phyloP scores from a whole-genome alignment of 2,329 filamentous ascomycete species.

The Alternaria ethzedia region DNA sequence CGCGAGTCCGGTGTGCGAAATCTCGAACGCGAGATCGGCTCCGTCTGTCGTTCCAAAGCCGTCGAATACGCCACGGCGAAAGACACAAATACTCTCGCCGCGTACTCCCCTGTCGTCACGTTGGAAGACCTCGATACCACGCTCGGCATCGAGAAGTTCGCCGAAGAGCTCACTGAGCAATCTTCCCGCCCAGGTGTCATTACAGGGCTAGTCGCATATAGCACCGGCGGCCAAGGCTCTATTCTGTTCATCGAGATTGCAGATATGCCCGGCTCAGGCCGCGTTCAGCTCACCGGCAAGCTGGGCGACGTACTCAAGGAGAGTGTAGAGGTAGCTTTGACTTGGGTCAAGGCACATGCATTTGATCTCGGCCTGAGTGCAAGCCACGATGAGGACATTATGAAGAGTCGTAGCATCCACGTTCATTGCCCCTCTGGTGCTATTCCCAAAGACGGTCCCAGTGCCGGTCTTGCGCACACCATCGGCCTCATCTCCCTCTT shows the following conservation, averaged over 20 bases:
- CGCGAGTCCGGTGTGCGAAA: constrained; percentile 96
- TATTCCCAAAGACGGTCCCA: constrained; percentile 88
- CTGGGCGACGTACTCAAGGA: constrained; percentile 97
- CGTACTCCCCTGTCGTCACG: constrained; percentile 76
- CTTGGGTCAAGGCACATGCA: constrained; percentile 96
- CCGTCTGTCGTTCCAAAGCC: constrained; percentile 83
- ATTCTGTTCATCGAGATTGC: constrained; percentile 99
- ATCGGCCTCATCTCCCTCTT: constrained; percentile 92
- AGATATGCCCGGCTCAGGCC: constrained; percentile 92
- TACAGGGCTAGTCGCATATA: constrained; percentile 94
- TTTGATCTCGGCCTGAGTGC: constrained; percentile 85
- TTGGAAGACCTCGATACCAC: constrained; percentile 87
- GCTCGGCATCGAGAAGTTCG: constrained; percentile 89
- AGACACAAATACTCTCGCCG: constrained; percentile 68
- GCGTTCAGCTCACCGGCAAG: constrained; percentile 94
- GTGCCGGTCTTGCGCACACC: constrained; percentile 89
- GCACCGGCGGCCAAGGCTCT: constrained; percentile 87
- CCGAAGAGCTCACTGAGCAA: constrained; percentile 93
- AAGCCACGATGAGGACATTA: constrained; percentile 85
- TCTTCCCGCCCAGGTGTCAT: constrained; percentile 84
- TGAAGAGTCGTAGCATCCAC: constrained; percentile 92
- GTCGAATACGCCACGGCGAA: constrained; percentile 93
- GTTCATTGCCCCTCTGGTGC: constrained; percentile 95
- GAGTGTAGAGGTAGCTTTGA: constrained; percentile 92
- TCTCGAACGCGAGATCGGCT: constrained; percentile 92